Base-by-base conservation (phyloP, 176 grass and related monocot genomes). In the Paspalum notatum region DNA sequence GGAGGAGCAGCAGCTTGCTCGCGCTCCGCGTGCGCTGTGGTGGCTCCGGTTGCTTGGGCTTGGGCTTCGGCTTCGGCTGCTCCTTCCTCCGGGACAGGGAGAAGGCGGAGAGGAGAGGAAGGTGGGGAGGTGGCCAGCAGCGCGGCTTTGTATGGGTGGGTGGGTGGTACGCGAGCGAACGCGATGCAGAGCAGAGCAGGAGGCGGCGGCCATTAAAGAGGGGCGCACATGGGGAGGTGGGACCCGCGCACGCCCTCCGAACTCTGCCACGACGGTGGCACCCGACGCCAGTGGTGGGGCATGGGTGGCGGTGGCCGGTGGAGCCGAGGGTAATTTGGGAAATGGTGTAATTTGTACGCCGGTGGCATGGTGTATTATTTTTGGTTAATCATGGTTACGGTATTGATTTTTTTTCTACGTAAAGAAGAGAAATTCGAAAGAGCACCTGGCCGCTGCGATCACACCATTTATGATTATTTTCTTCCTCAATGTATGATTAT, bases 141-240 rank as follows among this genome's bases (percentile, higher is more conserved):
- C 65, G 83, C 58, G 62, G 61, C 63, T 85, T 52, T 53, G 75
- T 72, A 83, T 70, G 43, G 66, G 45, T 25, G 24, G 58, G 22
- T 61, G 27, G 24, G 59, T 25, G 32, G 32, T 32, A 32, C 32
- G 32, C 32, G 32, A 32, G 32, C 32, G 3, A 32, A 32, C 32
- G 32, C 54, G 48, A 59, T 39, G 50, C 54, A 61, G 32, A 32
- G 32, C 32, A 32, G 45, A 60, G 45, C 18, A 38, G 7, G 32
- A 21, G 45, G 59, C 52, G 22, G 45, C 14, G 43, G 83, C 73
- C 77, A 62, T 52, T 66, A 67, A 77, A 56, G 69, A 67, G 49
- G 16, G 16, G 9, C 6, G 80, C 89, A 87, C 84, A 90, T 87
- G 89, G 75, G 60, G 14, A 75, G 32, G 66, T 74, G 62, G 64